These are phyloP conservation scores for Trichoderma breve DNA, from an alignment of 2,329 filamentous ascomycete genomes.

Conservation along the genomic window DNA sequence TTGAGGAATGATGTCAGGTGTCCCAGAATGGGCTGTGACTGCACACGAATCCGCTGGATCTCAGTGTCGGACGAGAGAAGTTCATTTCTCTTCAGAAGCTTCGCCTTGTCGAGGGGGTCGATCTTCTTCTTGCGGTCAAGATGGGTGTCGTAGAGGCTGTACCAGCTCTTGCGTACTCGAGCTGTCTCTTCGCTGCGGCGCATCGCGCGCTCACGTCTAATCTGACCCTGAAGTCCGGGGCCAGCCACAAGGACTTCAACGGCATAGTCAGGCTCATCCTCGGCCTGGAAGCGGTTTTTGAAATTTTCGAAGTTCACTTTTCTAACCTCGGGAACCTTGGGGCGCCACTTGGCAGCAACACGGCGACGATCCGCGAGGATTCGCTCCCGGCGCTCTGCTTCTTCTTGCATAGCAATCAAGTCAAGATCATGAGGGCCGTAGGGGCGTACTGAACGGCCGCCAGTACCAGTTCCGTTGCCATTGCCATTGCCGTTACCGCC, in stretches of 20 bases:
- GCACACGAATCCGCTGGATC: slow-evolving; percentile 40
- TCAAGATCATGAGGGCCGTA: slow-evolving; percentile 31
- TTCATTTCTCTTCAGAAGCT: slow-evolving; percentile 30
- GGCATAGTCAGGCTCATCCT: slow-evolving; percentile 38
- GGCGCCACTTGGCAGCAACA: slow-evolving; percentile 38
- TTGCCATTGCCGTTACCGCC: not conserved
- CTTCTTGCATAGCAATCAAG: slow-evolving; percentile 34
- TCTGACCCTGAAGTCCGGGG: slow-evolving; percentile 35
- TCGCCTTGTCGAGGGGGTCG: slow-evolving; percentile 24
- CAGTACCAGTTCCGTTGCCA: not conserved
- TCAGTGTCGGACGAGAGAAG: slow-evolving; percentile 26
- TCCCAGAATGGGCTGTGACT: slow-evolving; percentile 41
- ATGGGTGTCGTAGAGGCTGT: slow-evolving; percentile 17
- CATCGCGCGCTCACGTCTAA: slow-evolving; percentile 38
- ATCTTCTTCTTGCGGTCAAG: slow-evolving; percentile 14
- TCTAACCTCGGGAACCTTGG: slow-evolving; percentile 42
- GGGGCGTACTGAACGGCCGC: slow-evolving; percentile 19
- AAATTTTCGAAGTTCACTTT: slow-evolving; percentile 44
- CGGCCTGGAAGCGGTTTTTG: slow-evolving; percentile 41
- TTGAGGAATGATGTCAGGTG: slow-evolving; percentile 39
- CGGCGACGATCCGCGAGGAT: slow-evolving; percentile 38
- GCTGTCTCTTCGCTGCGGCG: slow-evolving; percentile 39
- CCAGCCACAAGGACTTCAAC: slow-evolving; percentile 41
- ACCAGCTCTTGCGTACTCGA: slow-evolving; percentile 34
- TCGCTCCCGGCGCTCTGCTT: slow-evolving; percentile 38